phyloP scores from a whole-genome alignment of 768 basidiomycete species.

The Glaciozyma antarctica region DNA sequence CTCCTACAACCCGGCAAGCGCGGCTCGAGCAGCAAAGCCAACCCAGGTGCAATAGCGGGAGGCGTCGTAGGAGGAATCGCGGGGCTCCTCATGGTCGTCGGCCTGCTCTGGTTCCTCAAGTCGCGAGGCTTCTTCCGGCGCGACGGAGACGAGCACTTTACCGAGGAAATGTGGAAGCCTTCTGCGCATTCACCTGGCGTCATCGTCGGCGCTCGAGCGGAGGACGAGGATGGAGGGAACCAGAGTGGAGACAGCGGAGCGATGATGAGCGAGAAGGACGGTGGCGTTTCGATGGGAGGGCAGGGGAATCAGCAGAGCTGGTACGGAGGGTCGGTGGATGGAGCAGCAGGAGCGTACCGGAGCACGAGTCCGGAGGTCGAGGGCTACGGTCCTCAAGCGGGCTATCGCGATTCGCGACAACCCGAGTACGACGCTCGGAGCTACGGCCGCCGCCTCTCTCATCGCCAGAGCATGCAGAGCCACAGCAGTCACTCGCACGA shows the following conservation, averaged over 20 bases:
- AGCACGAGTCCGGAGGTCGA: not conserved
- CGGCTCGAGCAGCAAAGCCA: not conserved
- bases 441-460: not conserved
- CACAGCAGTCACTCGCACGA: not conserved
- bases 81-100: not conserved
- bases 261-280: constrained; percentile 15
- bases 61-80: constrained; percentile 22
- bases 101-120: constrained; percentile 7
- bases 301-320: constrained; percentile 13
- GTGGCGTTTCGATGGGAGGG: not conserved
- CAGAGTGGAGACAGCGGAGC: constrained; percentile 5
- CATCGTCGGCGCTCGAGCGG: constrained; percentile 1
- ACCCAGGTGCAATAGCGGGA: constrained; percentile 20
- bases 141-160: constrained; percentile 16
- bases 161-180: constrained; percentile 26
- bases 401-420: not conserved
- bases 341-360: not conserved
- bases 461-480: constrained; percentile 4
- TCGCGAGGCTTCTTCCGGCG: constrained; percentile 14
- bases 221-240: not conserved
- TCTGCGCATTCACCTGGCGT: not conserved
- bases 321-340: constrained; percentile 2
- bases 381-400: not conserved
- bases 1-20: constrained; percentile 3
- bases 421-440: not conserved